Conservation (phyloP, 495 filamentous ascomycete species). For the Lentithecium fluviatile region DNA sequence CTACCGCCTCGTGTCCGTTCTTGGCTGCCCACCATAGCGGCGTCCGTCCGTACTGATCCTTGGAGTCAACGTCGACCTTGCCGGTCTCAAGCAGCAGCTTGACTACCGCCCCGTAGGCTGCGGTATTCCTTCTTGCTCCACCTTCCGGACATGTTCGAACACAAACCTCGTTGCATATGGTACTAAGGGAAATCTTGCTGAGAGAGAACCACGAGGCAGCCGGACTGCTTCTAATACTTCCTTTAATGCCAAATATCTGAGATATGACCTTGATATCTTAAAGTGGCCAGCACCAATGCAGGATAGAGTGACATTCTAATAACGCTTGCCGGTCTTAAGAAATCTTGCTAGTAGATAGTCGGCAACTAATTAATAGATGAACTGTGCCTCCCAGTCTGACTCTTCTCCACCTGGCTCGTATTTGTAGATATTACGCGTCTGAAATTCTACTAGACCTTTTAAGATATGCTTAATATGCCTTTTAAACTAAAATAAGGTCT, state of each 20-base stretch:
- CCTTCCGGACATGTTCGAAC: conserved; percentile 3
- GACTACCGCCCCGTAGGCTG: conserved; percentile 3
- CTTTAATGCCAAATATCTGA: conserved; percentile 12
- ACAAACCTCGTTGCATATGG: conserved; percentile 3
- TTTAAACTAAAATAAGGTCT: neutral
- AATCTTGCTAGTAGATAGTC: conserved; percentile 12
- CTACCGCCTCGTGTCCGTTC: neutral
- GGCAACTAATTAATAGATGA: conserved; percentile 15
- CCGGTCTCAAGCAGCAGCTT: conserved; percentile 3
- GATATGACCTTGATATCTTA: conserved; percentile 14
- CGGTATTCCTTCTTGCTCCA: conserved; percentile 1
- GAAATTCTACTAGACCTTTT: conserved; percentile 8
- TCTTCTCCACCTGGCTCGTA: conserved; percentile 13
- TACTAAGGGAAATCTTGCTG: conserved; percentile 4
- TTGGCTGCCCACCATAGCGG: neutral
- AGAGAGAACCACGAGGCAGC: neutral
- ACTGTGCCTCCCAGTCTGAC: conserved; percentile 7
- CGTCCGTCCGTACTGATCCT: neutral
- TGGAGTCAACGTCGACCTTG: neutral
- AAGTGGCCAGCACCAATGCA: conserved; percentile 1
- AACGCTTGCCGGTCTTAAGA: neutral
- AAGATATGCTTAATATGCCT: conserved; percentile 4
- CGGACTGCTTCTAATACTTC: conserved; percentile 1
- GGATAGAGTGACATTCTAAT: neutral
- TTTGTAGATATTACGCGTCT: conserved; percentile 4